Conservation (phyloP, 805 yeast species). For the Teunomyces kruisii region DNA sequence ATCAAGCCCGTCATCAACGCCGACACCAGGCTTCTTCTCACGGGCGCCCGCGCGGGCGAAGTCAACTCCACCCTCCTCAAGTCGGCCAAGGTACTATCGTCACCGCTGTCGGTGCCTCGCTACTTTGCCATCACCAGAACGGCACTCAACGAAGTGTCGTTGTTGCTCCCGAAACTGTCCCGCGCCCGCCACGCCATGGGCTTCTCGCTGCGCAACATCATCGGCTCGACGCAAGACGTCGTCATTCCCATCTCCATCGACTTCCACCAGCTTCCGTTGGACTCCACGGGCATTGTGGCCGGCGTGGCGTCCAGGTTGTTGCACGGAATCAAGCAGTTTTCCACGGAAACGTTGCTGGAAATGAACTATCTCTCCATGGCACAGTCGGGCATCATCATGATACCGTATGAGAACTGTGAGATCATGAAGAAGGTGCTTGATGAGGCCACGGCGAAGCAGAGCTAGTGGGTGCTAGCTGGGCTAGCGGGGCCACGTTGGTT, state of each 20-base stretch:
- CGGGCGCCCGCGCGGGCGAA: constrained; percentile 60
- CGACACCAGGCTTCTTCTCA: constrained; percentile 44
- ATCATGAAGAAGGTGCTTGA: constrained; percentile 28
- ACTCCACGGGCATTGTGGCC: constrained; percentile 65
- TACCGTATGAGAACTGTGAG: constrained; percentile 50
- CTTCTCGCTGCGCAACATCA: constrained; percentile 40
- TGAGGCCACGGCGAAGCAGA: too few relatives aligned
- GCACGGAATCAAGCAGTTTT: constrained; percentile 23
- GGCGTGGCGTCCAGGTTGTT: constrained; percentile 56
- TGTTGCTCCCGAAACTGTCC: constrained; percentile 45
- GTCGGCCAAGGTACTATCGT: constrained; percentile 39
- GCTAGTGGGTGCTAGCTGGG: too few relatives aligned
- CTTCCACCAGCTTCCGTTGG: constrained; percentile 52
- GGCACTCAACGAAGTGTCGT: constrained; percentile 49
- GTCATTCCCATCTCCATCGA: constrained; percentile 59
- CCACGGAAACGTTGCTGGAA: constrained; percentile 32
- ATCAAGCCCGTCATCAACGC: constrained; percentile 48
- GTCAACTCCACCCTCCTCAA: constrained; percentile 40
- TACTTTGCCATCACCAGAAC: constrained; percentile 56
- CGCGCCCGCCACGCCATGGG: constrained; percentile 36
- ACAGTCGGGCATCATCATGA: constrained; percentile 56
- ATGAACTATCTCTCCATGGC: constrained; percentile 65
- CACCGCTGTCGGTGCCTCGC: constrained; percentile 28
- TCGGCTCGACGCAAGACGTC: constrained; percentile 58
- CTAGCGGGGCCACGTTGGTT: too few relatives aligned